Percentiles rank a stretch among this genome's conserved stretches.
Evolutionary conservation across 768 basidiomycete species (phyloP).

Genomic region (Boletus reticulatus): DNA sequence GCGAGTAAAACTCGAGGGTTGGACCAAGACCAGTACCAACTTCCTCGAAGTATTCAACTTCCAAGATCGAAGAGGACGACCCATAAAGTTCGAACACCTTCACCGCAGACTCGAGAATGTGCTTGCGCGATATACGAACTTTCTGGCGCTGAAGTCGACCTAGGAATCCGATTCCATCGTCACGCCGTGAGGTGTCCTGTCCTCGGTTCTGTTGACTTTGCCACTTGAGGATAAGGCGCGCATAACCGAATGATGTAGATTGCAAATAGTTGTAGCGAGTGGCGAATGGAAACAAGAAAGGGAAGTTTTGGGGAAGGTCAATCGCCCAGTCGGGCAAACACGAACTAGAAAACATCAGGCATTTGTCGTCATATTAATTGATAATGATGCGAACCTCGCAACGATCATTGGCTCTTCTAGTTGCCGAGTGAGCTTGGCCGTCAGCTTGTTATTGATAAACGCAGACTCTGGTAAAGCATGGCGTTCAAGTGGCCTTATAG

Average conservation of each 20-base stretch:
- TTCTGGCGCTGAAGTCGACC: constrained; percentile 94
- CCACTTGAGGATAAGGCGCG: constrained; percentile 92
- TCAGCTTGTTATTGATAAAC: constrained; percentile 97
- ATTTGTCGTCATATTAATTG: neutral
- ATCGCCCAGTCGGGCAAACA: constrained; percentile 97
- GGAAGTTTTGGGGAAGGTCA: constrained; percentile 94
- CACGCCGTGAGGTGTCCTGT: constrained; percentile 77
- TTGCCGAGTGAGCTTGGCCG: constrained; percentile 96
- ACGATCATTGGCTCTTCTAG: constrained; percentile 99
- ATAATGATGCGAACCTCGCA: constrained; percentile 71
- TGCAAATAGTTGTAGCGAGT: constrained; percentile 97
- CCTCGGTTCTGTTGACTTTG: constrained; percentile 81
- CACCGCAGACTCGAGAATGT: constrained; percentile 92
- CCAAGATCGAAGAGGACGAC: constrained; percentile 87
- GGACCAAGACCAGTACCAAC: constrained; percentile 97
- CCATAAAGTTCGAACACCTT: constrained; percentile 98
- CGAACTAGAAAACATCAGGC: constrained; percentile 49
- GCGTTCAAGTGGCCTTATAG: constrained; percentile 44
- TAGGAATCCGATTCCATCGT: constrained; percentile 90
- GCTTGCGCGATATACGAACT: constrained; percentile 92
- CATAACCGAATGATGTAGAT: constrained; percentile 97
- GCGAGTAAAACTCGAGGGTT: constrained; percentile 97
- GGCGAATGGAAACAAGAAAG: constrained; percentile 98
- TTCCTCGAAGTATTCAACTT: constrained; percentile 99
- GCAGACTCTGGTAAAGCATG: constrained; percentile 72